phyloP scores from a whole-genome alignment of 495 filamentous ascomycete genomes.

The Beverwykella pulmonaria region DNA sequence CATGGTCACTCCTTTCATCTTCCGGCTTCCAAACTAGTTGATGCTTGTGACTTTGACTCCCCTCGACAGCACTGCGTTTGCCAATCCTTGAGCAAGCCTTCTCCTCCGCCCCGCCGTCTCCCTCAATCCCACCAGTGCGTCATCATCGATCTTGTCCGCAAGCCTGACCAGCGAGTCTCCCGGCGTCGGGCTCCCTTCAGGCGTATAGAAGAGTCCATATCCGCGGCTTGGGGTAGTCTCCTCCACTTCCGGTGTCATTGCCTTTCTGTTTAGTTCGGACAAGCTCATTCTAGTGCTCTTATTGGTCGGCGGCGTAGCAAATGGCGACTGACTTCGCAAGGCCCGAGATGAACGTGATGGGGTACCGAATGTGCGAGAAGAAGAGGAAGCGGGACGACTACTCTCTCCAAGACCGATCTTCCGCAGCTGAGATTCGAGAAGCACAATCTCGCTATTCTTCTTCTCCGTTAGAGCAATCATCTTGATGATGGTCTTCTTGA shows the following conservation, averaged over 20 bases:
- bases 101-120: slow-evolving; percentile 59
- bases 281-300: slow-evolving; percentile 44
- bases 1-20: background rate
- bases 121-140: slow-evolving; percentile 59
- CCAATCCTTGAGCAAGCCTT: slow-evolving; percentile 29
- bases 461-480: slow-evolving; percentile 91
- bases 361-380: slow-evolving; percentile 6
- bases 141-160: slow-evolving; percentile 52
- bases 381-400: slow-evolving; percentile 17
- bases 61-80: slow-evolving; percentile 9
- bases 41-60: slow-evolving; percentile 26
- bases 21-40: background rate
- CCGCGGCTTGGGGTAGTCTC: slow-evolving; percentile 18
- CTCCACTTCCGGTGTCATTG: slow-evolving; percentile 43
- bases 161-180: slow-evolving; percentile 48
- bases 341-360: slow-evolving; percentile 17
- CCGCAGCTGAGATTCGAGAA: slow-evolving; percentile 82
- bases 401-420: slow-evolving; percentile 55
- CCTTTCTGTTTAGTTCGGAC: slow-evolving; percentile 47
- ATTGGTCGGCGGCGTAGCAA: slow-evolving; percentile 58
- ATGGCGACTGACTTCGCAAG: slow-evolving; percentile 56
- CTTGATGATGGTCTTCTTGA: slow-evolving; percentile 84
- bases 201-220: slow-evolving; percentile 46
- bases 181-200: slow-evolving; percentile 45
- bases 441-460: slow-evolving; percentile 83